Evolutionary conservation across 441 rosid genomes (phyloP).

Genomic region (Erysimum cheiri): DNA sequence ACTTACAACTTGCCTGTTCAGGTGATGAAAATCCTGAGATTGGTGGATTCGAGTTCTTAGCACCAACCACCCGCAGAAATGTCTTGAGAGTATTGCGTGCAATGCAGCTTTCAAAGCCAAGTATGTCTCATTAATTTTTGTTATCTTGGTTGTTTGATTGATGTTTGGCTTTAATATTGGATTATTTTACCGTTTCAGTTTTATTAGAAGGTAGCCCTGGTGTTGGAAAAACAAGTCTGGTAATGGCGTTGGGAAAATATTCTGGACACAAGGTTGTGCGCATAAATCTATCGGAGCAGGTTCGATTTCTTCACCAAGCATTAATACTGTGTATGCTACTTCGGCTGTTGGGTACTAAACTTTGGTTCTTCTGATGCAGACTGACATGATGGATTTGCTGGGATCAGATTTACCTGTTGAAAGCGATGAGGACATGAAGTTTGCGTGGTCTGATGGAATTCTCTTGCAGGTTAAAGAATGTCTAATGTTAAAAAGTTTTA

Average conservation of each 20-base stretch:
- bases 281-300: slow-evolving; percentile 99
- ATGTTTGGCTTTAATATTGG: slow-evolving; percentile 23
- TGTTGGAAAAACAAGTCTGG: slow-evolving; percentile 97
- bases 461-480: slow-evolving; percentile 73
- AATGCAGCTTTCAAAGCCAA: slow-evolving; percentile 96
- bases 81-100: slow-evolving; percentile 91
- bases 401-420: slow-evolving; percentile 98
- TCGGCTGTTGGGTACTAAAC: slow-evolving; percentile 18
- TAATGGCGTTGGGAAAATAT: slow-evolving; percentile 88
- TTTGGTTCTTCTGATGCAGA: slow-evolving; percentile 59
- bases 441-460: slow-evolving; percentile 99
- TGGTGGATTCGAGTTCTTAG: slow-evolving; percentile 84
- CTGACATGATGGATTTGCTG: slow-evolving; percentile 99
- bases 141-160: slow-evolving; percentile 28
- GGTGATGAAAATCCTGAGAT: slow-evolving; percentile 57
- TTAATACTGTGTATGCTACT: slow-evolving; percentile 27
- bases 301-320: slow-evolving; percentile 38
- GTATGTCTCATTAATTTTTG: slow-evolving; percentile 47
- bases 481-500: slow-evolving; percentile 5
- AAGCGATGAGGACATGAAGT: slow-evolving; percentile 88
- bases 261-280: slow-evolving; percentile 98
- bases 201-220: slow-evolving; percentile 99
- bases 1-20: slow-evolving; percentile 40
- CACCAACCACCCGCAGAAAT: slow-evolving; percentile 92
- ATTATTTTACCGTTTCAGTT: slow-evolving; percentile 54